Percentiles rank a stretch among this genome's conserved stretches.
Conservation (phyloP, 805 yeast genomes). For the Metschnikowia kofuensis region DNA sequence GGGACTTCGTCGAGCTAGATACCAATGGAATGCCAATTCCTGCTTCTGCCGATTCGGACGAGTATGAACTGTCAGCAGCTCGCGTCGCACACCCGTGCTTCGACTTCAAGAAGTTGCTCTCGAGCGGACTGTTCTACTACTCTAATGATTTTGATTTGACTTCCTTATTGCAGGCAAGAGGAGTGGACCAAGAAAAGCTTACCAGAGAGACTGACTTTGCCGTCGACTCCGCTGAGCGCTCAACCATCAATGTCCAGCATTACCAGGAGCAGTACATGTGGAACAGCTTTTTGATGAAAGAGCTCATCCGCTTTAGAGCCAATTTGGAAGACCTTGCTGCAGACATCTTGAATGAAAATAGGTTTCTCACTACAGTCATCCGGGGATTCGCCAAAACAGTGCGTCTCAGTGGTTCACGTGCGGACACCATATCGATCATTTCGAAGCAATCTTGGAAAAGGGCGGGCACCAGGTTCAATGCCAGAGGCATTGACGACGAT, state of each 20-base stretch:
- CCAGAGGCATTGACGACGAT: conserved; percentile 21
- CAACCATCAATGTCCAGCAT: conserved; percentile 27
- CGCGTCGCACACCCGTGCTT: conserved; percentile 68
- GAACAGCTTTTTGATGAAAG: conserved; percentile 89
- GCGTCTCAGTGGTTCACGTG: conserved; percentile 30
- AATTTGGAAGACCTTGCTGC: conserved; percentile 63
- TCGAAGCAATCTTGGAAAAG: conserved; percentile 92
- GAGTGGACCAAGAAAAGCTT: conserved; percentile 38
- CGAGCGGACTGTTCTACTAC: conserved; percentile 88
- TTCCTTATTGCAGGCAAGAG: conserved; percentile 76
- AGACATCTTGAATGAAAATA: conserved; percentile 64
- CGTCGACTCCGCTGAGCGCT: background rate
- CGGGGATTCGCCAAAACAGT: conserved; percentile 92
- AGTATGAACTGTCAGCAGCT: conserved; percentile 21
- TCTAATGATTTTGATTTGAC: conserved; percentile 92
- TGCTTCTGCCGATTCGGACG: conserved; percentile 34
- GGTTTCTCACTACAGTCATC: conserved; percentile 86
- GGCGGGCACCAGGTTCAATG: conserved; percentile 23
- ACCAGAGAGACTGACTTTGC: conserved; percentile 2
- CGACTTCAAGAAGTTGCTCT: conserved; percentile 70
- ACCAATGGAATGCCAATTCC: conserved; percentile 61
- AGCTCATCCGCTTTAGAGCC: conserved; percentile 69
- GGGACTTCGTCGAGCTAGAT: conserved; percentile 79
- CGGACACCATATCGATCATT: conserved; percentile 65
- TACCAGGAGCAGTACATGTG: conserved; percentile 92